A percentile compares a stretch with the other conserved stretches of the same genome.
Conservation (phyloP, 148 eudicot species). For the Cornus kousa region DNA sequence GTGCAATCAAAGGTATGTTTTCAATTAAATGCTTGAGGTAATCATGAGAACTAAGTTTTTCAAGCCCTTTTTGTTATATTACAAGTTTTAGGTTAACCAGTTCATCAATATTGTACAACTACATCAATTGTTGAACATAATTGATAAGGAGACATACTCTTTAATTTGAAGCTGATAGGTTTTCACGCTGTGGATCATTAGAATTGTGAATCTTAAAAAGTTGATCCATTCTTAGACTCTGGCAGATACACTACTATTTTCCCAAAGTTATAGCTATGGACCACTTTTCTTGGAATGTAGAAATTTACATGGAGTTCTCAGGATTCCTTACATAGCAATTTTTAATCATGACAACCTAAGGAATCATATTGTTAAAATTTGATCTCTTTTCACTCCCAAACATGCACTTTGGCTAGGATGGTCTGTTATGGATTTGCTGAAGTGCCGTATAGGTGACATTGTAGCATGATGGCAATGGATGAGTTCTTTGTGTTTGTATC, state of each 20-base stretch:
- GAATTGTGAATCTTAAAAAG: not conserved
- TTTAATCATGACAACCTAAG: not conserved
- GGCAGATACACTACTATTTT: not conserved
- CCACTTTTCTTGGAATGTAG: not conserved
- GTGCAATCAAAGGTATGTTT: constrained; percentile 74
- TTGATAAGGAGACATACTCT: not conserved
- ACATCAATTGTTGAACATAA: not conserved
- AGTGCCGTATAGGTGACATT: not conserved
- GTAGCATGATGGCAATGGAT: too few relatives aligned
- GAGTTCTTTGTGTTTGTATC: too few relatives aligned
- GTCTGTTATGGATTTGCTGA: not conserved
- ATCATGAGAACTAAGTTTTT: not conserved
- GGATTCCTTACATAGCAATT: not conserved
- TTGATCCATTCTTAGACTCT: not conserved
- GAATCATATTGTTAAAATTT: too few relatives aligned
- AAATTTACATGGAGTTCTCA: not conserved
- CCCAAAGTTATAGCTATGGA: not conserved
- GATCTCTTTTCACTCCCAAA: not conserved
- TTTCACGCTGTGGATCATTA: not conserved
- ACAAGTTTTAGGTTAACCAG: not conserved
- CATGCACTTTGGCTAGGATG: not conserved
- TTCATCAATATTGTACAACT: not conserved
- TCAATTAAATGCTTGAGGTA: not conserved
- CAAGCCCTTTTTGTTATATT: not conserved
- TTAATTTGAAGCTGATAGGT: not conserved